Evolutionary conservation across 202 grass and related monocot genomes (phyloP).

Genomic region (Musa balbisiana): DNA sequence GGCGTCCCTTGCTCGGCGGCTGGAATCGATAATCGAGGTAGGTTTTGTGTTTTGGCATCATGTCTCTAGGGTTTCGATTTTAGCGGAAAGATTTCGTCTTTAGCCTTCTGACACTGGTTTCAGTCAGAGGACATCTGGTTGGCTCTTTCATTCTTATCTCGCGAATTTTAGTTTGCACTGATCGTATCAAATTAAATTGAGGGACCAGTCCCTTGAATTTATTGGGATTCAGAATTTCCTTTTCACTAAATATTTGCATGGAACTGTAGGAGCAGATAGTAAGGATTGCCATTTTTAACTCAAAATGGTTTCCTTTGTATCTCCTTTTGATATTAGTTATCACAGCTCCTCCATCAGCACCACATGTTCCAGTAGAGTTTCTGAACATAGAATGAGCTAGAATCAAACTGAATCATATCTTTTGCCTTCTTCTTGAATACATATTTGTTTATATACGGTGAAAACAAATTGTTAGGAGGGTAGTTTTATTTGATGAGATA

Average conservation of each 20-base stretch:
- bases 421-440: not conserved
- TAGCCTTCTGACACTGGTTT: not conserved
- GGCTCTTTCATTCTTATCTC: not conserved
- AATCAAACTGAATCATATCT: not conserved
- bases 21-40: conserved; percentile 69
- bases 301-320: no score
- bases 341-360: no score
- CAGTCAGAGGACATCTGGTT: not conserved
- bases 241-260: no score
- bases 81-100: not conserved
- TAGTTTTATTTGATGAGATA: not conserved
- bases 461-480: not conserved
- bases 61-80: not conserved
- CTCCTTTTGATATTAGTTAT: no score
- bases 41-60: not conserved
- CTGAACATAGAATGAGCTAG: not conserved
- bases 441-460: not conserved
- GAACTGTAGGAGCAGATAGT: no score
- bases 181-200: no score
- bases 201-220: no score
- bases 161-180: no score
- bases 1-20: conserved; percentile 34
- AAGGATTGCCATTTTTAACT: no score
- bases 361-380: no score
- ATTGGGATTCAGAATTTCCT: no score